Evolutionary conservation across 495 filamentous ascomycete species (phyloP).

Genomic region (Talaromyces stipitatus): DNA sequence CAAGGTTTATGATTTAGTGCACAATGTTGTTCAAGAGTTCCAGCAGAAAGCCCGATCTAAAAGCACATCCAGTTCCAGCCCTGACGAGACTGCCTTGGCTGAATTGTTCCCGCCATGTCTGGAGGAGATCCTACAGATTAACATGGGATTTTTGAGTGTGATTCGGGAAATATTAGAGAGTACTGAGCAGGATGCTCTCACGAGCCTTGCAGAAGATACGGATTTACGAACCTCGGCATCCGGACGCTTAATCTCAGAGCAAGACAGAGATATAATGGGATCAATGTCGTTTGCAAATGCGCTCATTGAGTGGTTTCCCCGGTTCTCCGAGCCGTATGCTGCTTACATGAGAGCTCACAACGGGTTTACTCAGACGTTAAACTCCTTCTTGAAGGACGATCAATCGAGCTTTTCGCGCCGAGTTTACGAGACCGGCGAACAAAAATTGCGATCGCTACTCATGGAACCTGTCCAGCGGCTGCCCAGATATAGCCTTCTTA

Average conservation of each 20-base stretch:
- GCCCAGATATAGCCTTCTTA: conserved; percentile 89
- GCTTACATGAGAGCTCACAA: conserved; percentile 84
- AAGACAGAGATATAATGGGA: conserved; percentile 62
- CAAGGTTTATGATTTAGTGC: conserved; percentile 75
- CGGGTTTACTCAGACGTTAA: conserved; percentile 73
- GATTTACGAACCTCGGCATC: conserved; percentile 31
- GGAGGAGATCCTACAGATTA: conserved; percentile 68
- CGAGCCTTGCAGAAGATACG: conserved; percentile 52
- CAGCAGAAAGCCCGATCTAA: conserved; percentile 55
- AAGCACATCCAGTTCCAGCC: conserved; percentile 56
- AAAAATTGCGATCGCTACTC: conserved; percentile 79
- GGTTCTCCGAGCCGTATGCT: conserved; percentile 80
- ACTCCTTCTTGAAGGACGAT: conserved; percentile 58
- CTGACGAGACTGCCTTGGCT: conserved; percentile 61
- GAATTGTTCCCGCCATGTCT: conserved; percentile 75
- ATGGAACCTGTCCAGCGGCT: conserved; percentile 96
- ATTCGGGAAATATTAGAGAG: conserved; percentile 70
- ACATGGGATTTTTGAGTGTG: conserved; percentile 67
- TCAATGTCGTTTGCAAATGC: conserved; percentile 65
- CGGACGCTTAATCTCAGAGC: conserved; percentile 27
- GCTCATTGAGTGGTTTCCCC: conserved; percentile 82
- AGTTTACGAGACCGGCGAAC: conserved; percentile 80
- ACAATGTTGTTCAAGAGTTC: conserved; percentile 66
- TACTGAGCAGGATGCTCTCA: conserved; percentile 71
- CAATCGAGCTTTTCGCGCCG: conserved; percentile 73